Conservation (phyloP, 768 basidiomycete genomes). For the Lanmaoa rubissima region DNA sequence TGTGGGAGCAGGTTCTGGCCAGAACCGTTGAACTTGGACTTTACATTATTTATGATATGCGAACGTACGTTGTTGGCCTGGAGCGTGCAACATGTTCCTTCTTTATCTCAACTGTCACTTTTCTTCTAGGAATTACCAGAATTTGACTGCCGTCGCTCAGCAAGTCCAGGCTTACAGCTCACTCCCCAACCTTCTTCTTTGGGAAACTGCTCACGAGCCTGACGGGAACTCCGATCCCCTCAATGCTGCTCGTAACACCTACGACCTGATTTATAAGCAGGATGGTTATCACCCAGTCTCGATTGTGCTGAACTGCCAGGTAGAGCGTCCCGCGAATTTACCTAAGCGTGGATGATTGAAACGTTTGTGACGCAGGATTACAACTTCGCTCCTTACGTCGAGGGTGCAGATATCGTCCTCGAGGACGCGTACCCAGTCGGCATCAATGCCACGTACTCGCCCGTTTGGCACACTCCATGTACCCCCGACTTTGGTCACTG, state of each 20-base stretch:
- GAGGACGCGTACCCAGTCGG: slow-evolving; percentile 41
- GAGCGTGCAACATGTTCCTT: neutral
- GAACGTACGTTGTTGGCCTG: slow-evolving; percentile 36
- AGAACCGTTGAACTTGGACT: slow-evolving; percentile 26
- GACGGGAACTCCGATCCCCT: slow-evolving; percentile 67
- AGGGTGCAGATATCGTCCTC: slow-evolving; percentile 67
- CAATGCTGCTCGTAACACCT: slow-evolving; percentile 48
- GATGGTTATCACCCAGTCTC: slow-evolving; percentile 62
- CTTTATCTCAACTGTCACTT: neutral
- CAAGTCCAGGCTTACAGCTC: slow-evolving; percentile 66
- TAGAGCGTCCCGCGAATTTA: neutral
- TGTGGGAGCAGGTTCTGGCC: slow-evolving; percentile 20
- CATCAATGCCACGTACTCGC: slow-evolving; percentile 63
- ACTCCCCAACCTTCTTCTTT: slow-evolving; percentile 62
- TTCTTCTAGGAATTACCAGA: slow-evolving; percentile 50
- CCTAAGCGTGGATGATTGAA: neutral
- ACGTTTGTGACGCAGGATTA: slow-evolving; percentile 44
- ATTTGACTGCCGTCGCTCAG: slow-evolving; percentile 55
- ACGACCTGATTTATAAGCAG: slow-evolving; percentile 45
- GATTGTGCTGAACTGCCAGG: slow-evolving; percentile 50
- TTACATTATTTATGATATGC: slow-evolving; percentile 82
- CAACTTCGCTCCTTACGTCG: slow-evolving; percentile 54
- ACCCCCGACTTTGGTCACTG: slow-evolving; percentile 69
- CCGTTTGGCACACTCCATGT: slow-evolving; percentile 58
- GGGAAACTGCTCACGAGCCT: slow-evolving; percentile 75